Evolutionary conservation across 169 alveolate species (phyloP).

Genomic region (Eimeria falciformis): DNA sequence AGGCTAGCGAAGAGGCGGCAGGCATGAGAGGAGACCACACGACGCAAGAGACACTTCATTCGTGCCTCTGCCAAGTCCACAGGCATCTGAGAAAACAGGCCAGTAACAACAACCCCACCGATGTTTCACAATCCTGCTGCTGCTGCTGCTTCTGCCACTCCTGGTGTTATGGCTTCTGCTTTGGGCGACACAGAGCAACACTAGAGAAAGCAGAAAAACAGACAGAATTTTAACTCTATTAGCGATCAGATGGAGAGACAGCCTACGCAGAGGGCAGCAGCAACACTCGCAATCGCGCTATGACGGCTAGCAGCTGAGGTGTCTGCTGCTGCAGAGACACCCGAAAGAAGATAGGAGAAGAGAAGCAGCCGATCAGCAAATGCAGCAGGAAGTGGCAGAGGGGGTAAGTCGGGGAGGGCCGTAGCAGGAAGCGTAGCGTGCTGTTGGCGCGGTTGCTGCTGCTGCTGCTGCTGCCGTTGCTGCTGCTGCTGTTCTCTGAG

Average conservation of each 20-base stretch:
- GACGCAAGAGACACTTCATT: constrained; percentile 14
- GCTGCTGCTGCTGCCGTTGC: constrained; percentile 10
- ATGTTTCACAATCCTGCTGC: background rate
- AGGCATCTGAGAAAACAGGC: background rate
- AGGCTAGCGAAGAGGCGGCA: background rate
- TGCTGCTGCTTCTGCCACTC: background rate
- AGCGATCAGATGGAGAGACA: background rate
- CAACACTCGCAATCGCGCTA: constrained; percentile 3
- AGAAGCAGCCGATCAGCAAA: constrained; percentile 56
- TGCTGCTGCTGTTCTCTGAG: constrained; percentile 49
- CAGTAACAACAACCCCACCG: background rate
- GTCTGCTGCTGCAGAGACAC: background rate
- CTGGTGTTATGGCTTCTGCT: constrained; percentile 1
- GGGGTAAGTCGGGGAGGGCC: background rate
- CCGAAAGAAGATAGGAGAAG: constrained; percentile 23
- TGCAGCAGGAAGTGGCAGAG: constrained; percentile 12
- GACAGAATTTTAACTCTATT: background rate
- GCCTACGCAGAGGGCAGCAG: constrained; percentile 45
- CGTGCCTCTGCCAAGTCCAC: constrained; percentile 7
- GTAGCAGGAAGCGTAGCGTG: background rate
- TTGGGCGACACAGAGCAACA: background rate
- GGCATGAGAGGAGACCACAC: constrained; percentile 5
- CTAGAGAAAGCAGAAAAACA: background rate
- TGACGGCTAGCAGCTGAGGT: background rate
- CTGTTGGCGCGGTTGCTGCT: background rate